phyloP scores from a whole-genome alignment of 108 stramenopile genomes.

The Pinguiococcus pyrenoidosus region DNA sequence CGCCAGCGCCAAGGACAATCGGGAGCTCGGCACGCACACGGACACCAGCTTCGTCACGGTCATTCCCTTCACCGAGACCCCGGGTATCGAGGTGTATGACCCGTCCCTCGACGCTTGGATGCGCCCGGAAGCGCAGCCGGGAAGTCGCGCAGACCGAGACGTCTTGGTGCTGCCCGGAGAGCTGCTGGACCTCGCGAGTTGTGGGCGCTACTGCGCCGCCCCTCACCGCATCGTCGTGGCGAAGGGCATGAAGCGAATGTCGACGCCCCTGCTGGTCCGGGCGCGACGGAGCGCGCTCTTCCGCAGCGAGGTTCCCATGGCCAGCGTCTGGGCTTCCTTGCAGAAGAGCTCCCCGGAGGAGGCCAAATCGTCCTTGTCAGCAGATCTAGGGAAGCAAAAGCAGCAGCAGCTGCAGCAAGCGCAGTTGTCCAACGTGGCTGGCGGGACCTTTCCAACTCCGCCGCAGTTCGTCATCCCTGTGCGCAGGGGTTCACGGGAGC shows the following conservation, averaged over 20 bases:
- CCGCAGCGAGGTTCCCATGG: neutral
- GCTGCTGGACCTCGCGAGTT: slow-evolving; percentile 7
- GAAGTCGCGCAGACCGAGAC: slow-evolving; percentile 2
- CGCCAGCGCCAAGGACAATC: too few species aligned
- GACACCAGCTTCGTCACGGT: slow-evolving; percentile 15
- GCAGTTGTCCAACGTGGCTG: slow-evolving; percentile 1
- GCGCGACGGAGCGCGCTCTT: neutral
- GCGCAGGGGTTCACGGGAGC: slow-evolving; percentile 1
- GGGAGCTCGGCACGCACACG: slow-evolving; percentile 13
- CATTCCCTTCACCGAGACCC: slow-evolving; percentile 5
- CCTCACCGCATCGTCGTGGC: slow-evolving; percentile 12
- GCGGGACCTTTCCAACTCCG: neutral
- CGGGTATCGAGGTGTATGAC: slow-evolving; percentile 11
- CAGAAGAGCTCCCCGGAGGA: too few species aligned
- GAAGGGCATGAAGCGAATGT: slow-evolving; percentile 1
- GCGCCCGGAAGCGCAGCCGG: slow-evolving; percentile 1
- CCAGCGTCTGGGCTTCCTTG: neutral
- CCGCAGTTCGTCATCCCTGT: neutral
- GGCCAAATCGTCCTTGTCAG: neutral
- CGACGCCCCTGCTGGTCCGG: slow-evolving; percentile 9
- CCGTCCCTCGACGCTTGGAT: slow-evolving; percentile 12
- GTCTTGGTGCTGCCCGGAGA: slow-evolving; percentile 16
- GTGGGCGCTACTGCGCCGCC: slow-evolving; percentile 6
- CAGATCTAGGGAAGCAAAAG: too few species aligned
- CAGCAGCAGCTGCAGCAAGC: neutral